Percentiles rank a stretch among this genome's conserved stretches.
These are phyloP conservation scores for Oryza nivara DNA, from an alignment of 176 grass and related monocot species.

Conservation along the genomic window DNA sequence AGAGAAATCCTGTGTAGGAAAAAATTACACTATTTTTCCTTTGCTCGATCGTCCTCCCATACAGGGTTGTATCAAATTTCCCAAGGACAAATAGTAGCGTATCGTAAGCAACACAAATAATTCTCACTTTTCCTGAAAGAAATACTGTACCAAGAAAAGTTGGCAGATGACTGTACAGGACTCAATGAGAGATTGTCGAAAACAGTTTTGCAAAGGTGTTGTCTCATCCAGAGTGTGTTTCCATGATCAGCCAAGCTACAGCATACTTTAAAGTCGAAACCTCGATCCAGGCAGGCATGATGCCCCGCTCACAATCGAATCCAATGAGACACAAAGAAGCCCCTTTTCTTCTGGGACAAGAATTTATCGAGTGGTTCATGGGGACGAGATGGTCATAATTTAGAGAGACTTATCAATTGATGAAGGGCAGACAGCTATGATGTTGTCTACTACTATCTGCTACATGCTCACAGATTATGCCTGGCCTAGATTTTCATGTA, in stretches of 20 bases:
- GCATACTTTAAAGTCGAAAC: neutral
- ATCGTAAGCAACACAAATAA: neutral
- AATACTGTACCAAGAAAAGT: neutral
- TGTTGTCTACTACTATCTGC: neutral
- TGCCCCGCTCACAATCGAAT: neutral
- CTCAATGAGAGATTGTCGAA: neutral
- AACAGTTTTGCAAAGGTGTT: neutral
- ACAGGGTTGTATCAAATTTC: too few relatives aligned
- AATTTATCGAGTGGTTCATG: constrained; percentile 11
- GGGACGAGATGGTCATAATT: neutral
- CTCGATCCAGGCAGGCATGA: neutral
- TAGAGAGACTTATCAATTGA: neutral
- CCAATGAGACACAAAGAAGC: neutral
- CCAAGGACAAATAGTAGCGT: neutral
- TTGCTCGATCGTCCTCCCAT: too few relatives aligned
- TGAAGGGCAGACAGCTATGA: constrained; percentile 1
- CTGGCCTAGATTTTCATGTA: neutral
- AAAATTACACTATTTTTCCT: too few relatives aligned
- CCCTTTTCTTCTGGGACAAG: constrained; percentile 18
- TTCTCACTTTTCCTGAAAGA: neutral
- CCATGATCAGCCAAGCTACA: neutral
- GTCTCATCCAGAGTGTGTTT: neutral
- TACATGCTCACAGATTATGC: neutral
- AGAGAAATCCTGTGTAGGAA: too few relatives aligned
- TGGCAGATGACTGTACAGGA: neutral